Percentiles rank a stretch among this genome's conserved stretches.
phyloP scores from a whole-genome alignment of 2,329 filamentous ascomycete genomes.

The Neonectria neomacrospora region DNA sequence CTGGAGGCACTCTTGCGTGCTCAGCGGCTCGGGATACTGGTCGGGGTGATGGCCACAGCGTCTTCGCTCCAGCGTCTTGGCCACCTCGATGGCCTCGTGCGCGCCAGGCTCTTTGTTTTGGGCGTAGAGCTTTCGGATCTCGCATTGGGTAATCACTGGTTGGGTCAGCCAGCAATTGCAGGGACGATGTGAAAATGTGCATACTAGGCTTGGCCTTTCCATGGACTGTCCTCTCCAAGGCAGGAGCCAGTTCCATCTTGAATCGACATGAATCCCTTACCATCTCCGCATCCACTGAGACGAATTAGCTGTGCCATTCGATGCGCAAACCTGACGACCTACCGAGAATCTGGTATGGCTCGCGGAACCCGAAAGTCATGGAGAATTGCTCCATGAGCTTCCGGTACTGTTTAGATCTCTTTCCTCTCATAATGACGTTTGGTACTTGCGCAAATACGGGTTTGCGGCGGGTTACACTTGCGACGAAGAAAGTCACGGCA shows the following conservation, averaged over 20 bases:
- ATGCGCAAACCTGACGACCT: slow-evolving; percentile 41
- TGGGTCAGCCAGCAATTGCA: slow-evolving; percentile 36
- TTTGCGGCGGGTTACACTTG: slow-evolving; percentile 8
- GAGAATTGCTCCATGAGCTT: slow-evolving; percentile 96
- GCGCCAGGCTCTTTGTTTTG: slow-evolving; percentile 65
- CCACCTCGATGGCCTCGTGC: slow-evolving; percentile 73
- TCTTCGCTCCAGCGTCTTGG: slow-evolving; percentile 79
- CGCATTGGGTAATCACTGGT: slow-evolving; percentile 82
- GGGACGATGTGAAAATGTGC: slow-evolving; percentile 45
- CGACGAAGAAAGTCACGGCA: slow-evolving; percentile 17
- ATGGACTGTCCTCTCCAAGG: slow-evolving; percentile 84
- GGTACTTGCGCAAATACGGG: slow-evolving; percentile 4
- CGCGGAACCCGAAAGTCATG: slow-evolving; percentile 88
- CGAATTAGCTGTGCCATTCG: slow-evolving; percentile 36
- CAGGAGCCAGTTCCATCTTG: slow-evolving; percentile 87
- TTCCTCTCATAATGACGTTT: slow-evolving; percentile 57
- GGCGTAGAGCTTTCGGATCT: slow-evolving; percentile 81
- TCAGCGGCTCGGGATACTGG: slow-evolving; percentile 76
- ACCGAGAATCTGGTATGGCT: slow-evolving; percentile 91
- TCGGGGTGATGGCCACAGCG: slow-evolving; percentile 82
- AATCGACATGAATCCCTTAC: slow-evolving; percentile 82
- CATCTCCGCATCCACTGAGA: slow-evolving; percentile 82
- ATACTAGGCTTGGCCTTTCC: slow-evolving; percentile 84
- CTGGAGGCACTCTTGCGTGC: slow-evolving; percentile 74
- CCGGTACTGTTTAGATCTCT: slow-evolving; percentile 65